Percentiles rank a stretch among this genome's conserved stretches.
Evolutionary conservation across 495 filamentous ascomycete species (phyloP).

Genomic region (Aspergillus indologenus): DNA sequence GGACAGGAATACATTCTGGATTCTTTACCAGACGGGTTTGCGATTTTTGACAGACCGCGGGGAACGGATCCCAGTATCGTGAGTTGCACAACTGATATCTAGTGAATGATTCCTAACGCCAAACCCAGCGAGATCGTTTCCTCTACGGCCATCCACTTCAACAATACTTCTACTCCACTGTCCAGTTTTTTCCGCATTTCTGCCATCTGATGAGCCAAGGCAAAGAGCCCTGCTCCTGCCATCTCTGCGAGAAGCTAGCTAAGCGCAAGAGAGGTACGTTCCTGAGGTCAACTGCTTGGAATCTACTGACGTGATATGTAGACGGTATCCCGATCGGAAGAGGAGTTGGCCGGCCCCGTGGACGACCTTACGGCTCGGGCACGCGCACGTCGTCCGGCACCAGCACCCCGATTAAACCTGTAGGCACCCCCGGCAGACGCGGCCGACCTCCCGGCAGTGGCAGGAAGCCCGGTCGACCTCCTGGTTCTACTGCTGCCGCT

Average conservation of each 20-base stretch:
- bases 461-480: neutral
- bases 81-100: conserved; percentile 16
- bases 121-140: conserved; percentile 44
- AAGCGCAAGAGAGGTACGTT: conserved; percentile 16
- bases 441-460: conserved; percentile 1
- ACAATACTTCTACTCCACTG: conserved; percentile 47
- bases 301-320: neutral
- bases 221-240: conserved; percentile 33
- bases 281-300: neutral
- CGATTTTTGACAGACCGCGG: conserved; percentile 45
- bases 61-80: conserved; percentile 34
- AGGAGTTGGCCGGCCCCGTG: neutral
- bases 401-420: neutral
- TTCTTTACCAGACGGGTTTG: conserved; percentile 54
- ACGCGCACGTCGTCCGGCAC: neutral
- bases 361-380: neutral
- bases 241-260: conserved; percentile 31
- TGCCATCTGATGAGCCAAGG: conserved; percentile 51
- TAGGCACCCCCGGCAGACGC: conserved; percentile 16
- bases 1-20: conserved; percentile 50
- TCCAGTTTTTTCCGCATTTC: conserved; percentile 58
- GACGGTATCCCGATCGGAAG: neutral
- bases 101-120: conserved; percentile 6
- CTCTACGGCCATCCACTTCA: conserved; percentile 56
- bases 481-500: too few relatives aligned